Conservation (phyloP, 371 early-diverging fungal genomes). For the Funneliformis caledonium region DNA sequence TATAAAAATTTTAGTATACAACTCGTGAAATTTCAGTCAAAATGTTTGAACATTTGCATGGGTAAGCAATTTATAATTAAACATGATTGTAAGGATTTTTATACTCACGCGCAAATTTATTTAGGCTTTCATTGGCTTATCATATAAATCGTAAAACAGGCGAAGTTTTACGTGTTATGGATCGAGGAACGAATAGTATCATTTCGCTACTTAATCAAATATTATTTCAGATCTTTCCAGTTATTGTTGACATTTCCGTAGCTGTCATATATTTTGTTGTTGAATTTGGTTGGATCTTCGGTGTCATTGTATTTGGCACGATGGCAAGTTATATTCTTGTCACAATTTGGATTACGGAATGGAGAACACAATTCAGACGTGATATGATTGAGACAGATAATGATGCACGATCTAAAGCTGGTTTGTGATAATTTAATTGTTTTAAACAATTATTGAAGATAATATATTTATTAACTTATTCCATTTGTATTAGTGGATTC, state of each 20-base stretch:
- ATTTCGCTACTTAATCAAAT: conserved; percentile 81
- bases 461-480: neutral
- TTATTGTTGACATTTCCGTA: conserved; percentile 83
- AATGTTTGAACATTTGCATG: conserved; percentile 87
- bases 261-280: conserved; percentile 75
- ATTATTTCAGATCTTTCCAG: conserved; percentile 89
- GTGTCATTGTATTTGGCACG: conserved; percentile 82
- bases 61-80: neutral
- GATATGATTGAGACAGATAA: conserved; percentile 78
- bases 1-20: conserved; percentile 57
- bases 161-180: conserved; percentile 86
- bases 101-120: neutral
- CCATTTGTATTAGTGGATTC: conserved; percentile 75
- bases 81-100: neutral
- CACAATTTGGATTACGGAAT: conserved; percentile 89
- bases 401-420: conserved; percentile 69
- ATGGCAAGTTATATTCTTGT: conserved; percentile 84
- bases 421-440: neutral
- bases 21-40: conserved; percentile 83
- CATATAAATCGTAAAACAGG: conserved; percentile 95
- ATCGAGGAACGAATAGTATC: conserved; percentile 85
- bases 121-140: conserved; percentile 78
- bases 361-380: conserved; percentile 88
- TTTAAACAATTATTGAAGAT: no score
- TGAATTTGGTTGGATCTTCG: conserved; percentile 78